Evolutionary conservation across 2,329 filamentous ascomycete species (phyloP).

Genomic region (Fusarium drepaniforme): DNA sequence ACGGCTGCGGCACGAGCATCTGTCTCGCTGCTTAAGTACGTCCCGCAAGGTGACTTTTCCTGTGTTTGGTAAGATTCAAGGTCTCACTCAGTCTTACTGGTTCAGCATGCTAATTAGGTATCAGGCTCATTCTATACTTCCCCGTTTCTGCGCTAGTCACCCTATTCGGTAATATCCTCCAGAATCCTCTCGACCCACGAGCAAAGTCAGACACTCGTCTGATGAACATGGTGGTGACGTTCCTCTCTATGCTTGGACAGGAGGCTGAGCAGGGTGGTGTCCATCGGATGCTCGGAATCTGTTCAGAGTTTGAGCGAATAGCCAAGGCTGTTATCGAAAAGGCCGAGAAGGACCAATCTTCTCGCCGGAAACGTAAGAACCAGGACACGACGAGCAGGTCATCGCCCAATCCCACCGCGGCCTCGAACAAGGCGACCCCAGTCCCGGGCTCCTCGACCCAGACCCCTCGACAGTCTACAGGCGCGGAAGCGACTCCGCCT

Average conservation of each 20-base stretch:
- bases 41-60: slow-evolving; percentile 93
- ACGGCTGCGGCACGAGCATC: slow-evolving; percentile 93
- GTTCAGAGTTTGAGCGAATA: slow-evolving; percentile 96
- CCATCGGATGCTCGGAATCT: slow-evolving; percentile 92
- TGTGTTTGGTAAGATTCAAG: slow-evolving; percentile 84
- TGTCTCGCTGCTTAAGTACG: slow-evolving; percentile 94
- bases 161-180: slow-evolving; percentile 94
- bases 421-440: slow-evolving; percentile 7
- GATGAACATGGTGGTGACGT: slow-evolving; percentile 94
- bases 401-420: slow-evolving; percentile 13
- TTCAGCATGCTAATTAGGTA: slow-evolving; percentile 43
- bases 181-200: slow-evolving; percentile 91
- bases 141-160: slow-evolving; percentile 96
- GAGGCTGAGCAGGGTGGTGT: slow-evolving; percentile 93
- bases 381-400: slow-evolving; percentile 57
- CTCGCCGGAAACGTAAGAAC: slow-evolving; percentile 86
- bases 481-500: slow-evolving; percentile 13
- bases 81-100: background rate
- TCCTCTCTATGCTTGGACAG: slow-evolving; percentile 87
- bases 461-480: slow-evolving; percentile 29
- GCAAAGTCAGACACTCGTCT: slow-evolving; percentile 90
- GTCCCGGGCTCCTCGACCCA: slow-evolving; percentile 9
- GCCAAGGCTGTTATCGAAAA: slow-evolving; percentile 92
- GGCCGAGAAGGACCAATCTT: slow-evolving; percentile 85
- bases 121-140: slow-evolving; percentile 92